Evolutionary conservation across 805 yeast genomes (phyloP), one percentile per base, ranked within the genome.

Genomic region (Nakazawaea peltata): DNA sequence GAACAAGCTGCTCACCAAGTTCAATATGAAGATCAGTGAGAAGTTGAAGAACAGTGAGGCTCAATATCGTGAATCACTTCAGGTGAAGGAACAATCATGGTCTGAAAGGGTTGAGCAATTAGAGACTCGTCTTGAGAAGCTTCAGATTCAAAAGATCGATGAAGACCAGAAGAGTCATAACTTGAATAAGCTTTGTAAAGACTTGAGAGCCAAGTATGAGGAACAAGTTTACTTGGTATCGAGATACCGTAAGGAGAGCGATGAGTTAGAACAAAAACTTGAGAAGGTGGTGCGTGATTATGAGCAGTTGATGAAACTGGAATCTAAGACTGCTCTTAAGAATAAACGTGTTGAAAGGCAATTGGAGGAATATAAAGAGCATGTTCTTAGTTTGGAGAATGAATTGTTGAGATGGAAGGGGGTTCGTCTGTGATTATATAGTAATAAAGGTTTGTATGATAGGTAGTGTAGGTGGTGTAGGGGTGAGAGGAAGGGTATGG

Each of bases 1-100:
- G 49, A 81, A 78, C 47, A 77, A 75, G 46, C 69, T 81, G 1
- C 50, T 81, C 28, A 71, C 69, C 19, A 77, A 66, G 41, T 67
- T 65, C 40, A 75, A 79, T 45, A 56, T 56, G 24, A 74, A 75
- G 32, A 54, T 81, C 42, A 65, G 59, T 34, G 37, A 41, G 12
- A 71, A 72, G 44, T 58, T 73, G 9, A 51, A 60, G 19, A 62
- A 58, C 5, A 48, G 72, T 19, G 77, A 77, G 44, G 59, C 56
- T 1, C 69, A 71, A 40, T 53, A 72, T 37, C 61, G 67, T 19
- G 68, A 69, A 26, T 80, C 77, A 46, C 67, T 72, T 43, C 70
- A 61, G 15, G 52, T 63, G 10, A 74, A 67, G 43, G 48, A 63
- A 37, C 59, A 67, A 42, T 74, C 69, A 40, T 81, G 88, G 85